Evolutionary conservation across 306 rosid genomes (phyloP), one percentile per base, ranked within the genome.

Genomic region (Vachellia collinsii): DNA sequence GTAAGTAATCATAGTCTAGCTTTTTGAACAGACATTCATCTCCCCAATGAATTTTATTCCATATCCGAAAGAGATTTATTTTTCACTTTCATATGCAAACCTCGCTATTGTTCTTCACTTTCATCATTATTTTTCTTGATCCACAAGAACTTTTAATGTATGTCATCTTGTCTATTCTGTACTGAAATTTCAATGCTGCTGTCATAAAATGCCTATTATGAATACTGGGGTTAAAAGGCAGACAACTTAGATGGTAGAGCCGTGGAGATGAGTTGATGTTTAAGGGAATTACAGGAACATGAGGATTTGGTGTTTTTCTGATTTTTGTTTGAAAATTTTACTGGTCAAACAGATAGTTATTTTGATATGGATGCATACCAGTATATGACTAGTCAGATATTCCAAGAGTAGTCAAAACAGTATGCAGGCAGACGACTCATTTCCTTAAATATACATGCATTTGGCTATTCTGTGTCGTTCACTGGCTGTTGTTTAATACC

Each of bases 1-100:
- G 98, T 93, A 79, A 90, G 97, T 85, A 79, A 80, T 86, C 50
- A 43, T 63, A 72, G 29, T 38, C 58, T 79, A 63, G 78, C 70
- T 65, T 68, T 46, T 63, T 63, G 72, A 78, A 58, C 69, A 4
- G 34, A 48, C 62, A 72, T 43, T 43, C 62, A 34, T 74, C 70
- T 73, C 44, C 62, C 47, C 36, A 50, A 46, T 77, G 34, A 56
- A 72, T 48, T 69, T 74, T 69, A 11, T 68, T 70, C 38, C 41
- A 59, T 75, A 47, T 80, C 66, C 23, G 51, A 74, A 70, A 72
- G 80, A 46, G 37, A 19, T 73, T 66, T 62, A 61, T 77, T 51
- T 72, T 13, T 58, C 66, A 25, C 16, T 47, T 67, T 65, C 51
- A 72, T 47, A 29, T 64, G 51, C 77, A 42, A 46, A 70, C 72